These are phyloP conservation scores for Russula vinacea DNA, from an alignment of 768 basidiomycete genomes.

Conservation along the genomic window DNA sequence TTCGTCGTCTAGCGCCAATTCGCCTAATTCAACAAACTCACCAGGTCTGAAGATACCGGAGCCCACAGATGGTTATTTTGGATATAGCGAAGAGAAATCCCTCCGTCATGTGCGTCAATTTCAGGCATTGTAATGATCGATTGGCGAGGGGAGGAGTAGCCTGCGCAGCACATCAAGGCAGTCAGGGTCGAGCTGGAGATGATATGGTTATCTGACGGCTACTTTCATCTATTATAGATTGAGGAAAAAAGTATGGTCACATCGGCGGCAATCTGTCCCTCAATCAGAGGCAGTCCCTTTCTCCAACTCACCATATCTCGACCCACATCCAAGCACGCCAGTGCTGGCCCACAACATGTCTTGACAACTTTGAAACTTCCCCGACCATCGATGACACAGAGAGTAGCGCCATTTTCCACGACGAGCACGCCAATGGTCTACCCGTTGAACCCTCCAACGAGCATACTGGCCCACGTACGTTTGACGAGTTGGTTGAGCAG, in stretches of 20 bases:
- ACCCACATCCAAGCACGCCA: constrained; percentile 1
- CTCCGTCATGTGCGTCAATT: constrained; percentile 60
- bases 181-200: not conserved
- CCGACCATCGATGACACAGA: constrained; percentile 13
- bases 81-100: constrained; percentile 74
- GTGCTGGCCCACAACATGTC: not conserved
- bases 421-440: constrained; percentile 8
- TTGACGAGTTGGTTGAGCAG: constrained; percentile 13
- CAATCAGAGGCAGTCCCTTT: constrained; percentile 36
- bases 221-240: constrained; percentile 50
- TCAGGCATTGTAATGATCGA: not conserved
- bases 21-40: constrained; percentile 12
- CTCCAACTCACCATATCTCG: constrained; percentile 30
- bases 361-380: constrained; percentile 3
- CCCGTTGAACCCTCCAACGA: constrained; percentile 15
- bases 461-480: constrained; percentile 16
- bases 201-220: constrained; percentile 6
- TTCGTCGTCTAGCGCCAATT: not conserved
- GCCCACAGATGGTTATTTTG: constrained; percentile 71
- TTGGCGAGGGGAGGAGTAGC: not conserved
- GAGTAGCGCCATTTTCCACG: not conserved
- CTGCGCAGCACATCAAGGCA: not conserved
- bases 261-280: constrained; percentile 60
- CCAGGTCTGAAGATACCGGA: constrained; percentile 44
- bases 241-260: constrained; percentile 70